Base-by-base conservation (phyloP, 768 basidiomycete species). In the Tricholoma furcatifolium region DNA sequence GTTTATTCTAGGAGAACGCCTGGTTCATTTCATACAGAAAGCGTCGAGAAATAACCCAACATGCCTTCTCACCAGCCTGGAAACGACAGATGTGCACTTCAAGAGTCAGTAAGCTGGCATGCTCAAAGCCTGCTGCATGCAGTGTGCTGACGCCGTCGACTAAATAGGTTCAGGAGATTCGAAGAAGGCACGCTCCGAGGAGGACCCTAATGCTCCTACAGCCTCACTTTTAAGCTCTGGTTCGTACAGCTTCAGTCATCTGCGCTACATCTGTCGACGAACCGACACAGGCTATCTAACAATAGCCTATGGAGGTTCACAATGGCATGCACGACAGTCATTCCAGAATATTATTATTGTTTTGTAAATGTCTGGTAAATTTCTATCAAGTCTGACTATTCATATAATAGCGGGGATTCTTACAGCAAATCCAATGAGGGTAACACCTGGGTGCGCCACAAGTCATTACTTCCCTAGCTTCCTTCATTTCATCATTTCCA, bases 351-450 rank as follows among this genome's bases (percentile, higher is more conserved):
- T 42, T 2, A 23, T 42, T 2, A 20, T 42, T 10, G 40, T 42
- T 8, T 23, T 42, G 38, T 39, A 39, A 17, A 2, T 7, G 18
- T 7, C 38, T 39, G 14, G 15, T 39, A 15, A 39, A 14, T 7
- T 17, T 15, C 38, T 8, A 39, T n/a, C 8, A n/a, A 6, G 15
- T 4, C 7, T 27, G 27, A 27, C 27, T 27, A 27, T 4, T 27
- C 27, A 27, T 46, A 5, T 35, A 18, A 35, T 34, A 56, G 55
- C 2, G 55, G 55, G 8, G 50, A 56, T 43, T 56, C 55, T n/a
- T 56, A 56, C 23, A 52, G 55, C 31, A 42, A 42, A 23, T 48
- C 47, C 27, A 18, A 52, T 30, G 27, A 23, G n/a, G 10, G 32
- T 12, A 34, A 23, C 21, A 52, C 42, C 23, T 56, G 50, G 55